Conservation (phyloP, 257 asterid species). For the Plantago ovata region DNA sequence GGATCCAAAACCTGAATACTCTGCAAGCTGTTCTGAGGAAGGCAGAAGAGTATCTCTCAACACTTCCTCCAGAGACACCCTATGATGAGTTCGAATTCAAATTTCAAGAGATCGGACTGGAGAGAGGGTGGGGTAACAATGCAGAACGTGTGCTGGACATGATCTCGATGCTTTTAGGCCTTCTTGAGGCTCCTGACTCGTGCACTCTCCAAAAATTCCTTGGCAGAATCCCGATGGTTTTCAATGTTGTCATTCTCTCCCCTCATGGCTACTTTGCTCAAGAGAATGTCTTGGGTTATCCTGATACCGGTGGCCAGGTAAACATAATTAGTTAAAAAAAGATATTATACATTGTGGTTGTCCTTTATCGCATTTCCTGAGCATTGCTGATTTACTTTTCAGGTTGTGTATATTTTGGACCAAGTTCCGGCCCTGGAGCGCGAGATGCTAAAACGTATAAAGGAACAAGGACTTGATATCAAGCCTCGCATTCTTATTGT, state of each 20-base stretch:
- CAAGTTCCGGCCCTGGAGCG: slow-evolving; percentile 98
- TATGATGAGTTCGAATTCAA: slow-evolving; percentile 60
- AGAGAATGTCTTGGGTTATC: slow-evolving; percentile 94
- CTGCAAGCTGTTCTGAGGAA: slow-evolving; percentile 76
- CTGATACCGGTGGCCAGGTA: slow-evolving; percentile 99
- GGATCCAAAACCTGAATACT: slow-evolving; percentile 49
- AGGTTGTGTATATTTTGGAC: slow-evolving; percentile 98
- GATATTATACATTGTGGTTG: not conserved
- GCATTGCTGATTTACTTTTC: not conserved
- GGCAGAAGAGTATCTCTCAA: slow-evolving; percentile 87
- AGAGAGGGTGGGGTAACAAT: slow-evolving; percentile 95
- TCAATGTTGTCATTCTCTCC: slow-evolving; percentile 92
- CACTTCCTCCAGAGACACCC: slow-evolving; percentile 53
- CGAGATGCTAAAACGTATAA: slow-evolving; percentile 87
- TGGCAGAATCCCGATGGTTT: slow-evolving; percentile 87
- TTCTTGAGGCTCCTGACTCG: slow-evolving; percentile 92
- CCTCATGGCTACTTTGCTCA: slow-evolving; percentile 99
- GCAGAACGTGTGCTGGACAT: slow-evolving; percentile 70
- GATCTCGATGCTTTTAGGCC: slow-evolving; percentile 84
- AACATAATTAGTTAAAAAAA: not conserved
- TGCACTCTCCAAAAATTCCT: slow-evolving; percentile 87
- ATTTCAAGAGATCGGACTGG: slow-evolving; percentile 87
- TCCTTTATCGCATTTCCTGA: not conserved
- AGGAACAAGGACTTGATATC: slow-evolving; percentile 96
- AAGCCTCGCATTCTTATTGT: slow-evolving; percentile 88